phyloP scores from a whole-genome alignment of 2,329 filamentous ascomycete species.

The Talaromyces pinophilus region DNA sequence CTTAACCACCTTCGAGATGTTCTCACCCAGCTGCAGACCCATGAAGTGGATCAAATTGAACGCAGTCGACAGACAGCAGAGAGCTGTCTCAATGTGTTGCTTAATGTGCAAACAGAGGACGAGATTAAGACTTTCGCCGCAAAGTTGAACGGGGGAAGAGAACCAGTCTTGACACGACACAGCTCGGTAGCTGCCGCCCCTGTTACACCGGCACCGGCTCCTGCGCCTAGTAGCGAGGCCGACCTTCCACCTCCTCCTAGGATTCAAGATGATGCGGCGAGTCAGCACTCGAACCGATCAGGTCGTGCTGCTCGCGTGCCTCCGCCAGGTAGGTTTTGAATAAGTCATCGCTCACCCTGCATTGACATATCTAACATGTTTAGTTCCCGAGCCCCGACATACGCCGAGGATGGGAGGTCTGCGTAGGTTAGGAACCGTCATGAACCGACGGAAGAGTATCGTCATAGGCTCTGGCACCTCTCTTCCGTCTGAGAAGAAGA shows the following conservation, averaged over 20 bases:
- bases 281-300: conserved; percentile 56
- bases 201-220: conserved; percentile 25
- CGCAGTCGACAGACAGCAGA: conserved; percentile 73
- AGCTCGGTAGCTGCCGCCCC: conserved; percentile 27
- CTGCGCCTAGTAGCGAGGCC: conserved; percentile 31
- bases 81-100: conserved; percentile 74
- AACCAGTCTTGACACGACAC: conserved; percentile 32
- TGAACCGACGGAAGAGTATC: conserved; percentile 50
- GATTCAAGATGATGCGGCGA: conserved; percentile 55
- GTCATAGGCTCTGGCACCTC: conserved; percentile 37
- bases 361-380: conserved; percentile 16
- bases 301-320: conserved; percentile 38
- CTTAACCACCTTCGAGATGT: conserved; percentile 87
- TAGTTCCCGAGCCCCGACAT: conserved; percentile 42
- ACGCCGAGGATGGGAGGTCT: conserved; percentile 47
- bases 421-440: conserved; percentile 50
- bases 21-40: conserved; percentile 88
- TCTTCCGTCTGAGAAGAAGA: conserved; percentile 43
- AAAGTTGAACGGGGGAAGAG: conserved; percentile 41
- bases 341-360: background rate
- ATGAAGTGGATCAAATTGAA: conserved; percentile 85
- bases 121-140: conserved; percentile 66
- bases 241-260: conserved; percentile 42
- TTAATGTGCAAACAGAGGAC: conserved; percentile 82
- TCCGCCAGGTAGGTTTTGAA: conserved; percentile 32